Evolutionary conservation across 1,284 basidiomycete genomes (phyloP), one percentile per base, ranked within the genome.

Genomic region (Ceratobasidium sp.): DNA sequence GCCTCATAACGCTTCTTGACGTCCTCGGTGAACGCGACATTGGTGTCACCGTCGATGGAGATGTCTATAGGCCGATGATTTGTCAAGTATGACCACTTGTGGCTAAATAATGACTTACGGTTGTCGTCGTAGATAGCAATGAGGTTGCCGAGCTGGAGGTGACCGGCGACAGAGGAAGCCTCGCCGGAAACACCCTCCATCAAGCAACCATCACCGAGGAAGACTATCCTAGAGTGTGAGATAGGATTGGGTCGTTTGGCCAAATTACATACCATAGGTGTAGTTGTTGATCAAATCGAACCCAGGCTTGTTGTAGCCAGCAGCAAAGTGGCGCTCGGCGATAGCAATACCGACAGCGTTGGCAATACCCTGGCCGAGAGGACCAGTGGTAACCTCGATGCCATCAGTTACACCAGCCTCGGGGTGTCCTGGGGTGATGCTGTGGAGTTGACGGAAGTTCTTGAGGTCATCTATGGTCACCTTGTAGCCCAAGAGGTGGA

Each of bases 331-430:
- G 41, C 92, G 92, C 84, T 96, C 91, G 26, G 93, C 96, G 74
- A 97, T 96, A 73, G 96, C 96, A 69, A 98, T 84, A 81, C 96
- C 96, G 76, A 98, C 94, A 74, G 89, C 93, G 81, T 96, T 97
- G 77, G 92, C 88, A 80, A 98, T 92, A 79, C 94, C 94, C 83
- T 98, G 96, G 61, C 96, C 96, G 41, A 98, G 90, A 74, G 96
- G 96, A 75, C 96, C 96, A 72, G 96, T 98, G 77, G 96, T 98
- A 76, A 97, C 94, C 83, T 98, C 96, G 75, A 98, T 88, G 84
- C 96, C 96, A 77, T 95, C 92, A 26, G 94, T 96, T 81, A 96
- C 92, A 73, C 89, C 87, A 72, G 88, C 84, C 82, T 98, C 96
- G 43, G 95, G 95, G 84, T 97, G 95, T 78, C 96, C 96, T 50